phyloP scores from a whole-genome alignment of 2,329 filamentous ascomycete genomes.

The Cladosporium sp. region DNA sequence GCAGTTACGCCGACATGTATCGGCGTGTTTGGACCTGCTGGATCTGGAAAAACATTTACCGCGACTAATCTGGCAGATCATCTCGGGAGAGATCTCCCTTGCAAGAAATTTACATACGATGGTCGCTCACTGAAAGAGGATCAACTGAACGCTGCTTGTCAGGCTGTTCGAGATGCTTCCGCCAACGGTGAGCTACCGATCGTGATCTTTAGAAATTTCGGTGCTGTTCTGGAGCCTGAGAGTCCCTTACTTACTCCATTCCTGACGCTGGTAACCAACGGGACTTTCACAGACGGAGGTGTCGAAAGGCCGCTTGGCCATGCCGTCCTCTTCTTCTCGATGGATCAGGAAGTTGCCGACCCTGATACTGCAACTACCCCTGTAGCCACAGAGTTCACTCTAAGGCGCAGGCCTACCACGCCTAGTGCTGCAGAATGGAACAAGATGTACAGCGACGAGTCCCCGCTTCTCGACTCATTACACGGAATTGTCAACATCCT shows the following conservation, averaged over 20 bases:
- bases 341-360: conserved; percentile 26
- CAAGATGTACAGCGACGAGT: conserved; percentile 20
- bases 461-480: conserved; percentile 27
- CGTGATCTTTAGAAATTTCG: conserved; percentile 30
- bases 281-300: conserved; percentile 27
- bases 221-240: conserved; percentile 24
- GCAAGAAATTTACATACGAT: conserved; percentile 26
- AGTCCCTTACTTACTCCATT: conserved; percentile 26
- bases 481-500: conserved; percentile 29
- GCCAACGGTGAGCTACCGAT: conserved; percentile 24
- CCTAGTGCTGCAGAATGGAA: conserved; percentile 11
- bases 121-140: conserved; percentile 24
- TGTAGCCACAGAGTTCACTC: conserved; percentile 20
- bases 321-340: conserved; percentile 29
- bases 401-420: conserved; percentile 9
- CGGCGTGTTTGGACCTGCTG: conserved; percentile 26
- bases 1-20: conserved; percentile 27
- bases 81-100: conserved; percentile 17
- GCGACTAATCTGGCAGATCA: conserved; percentile 27
- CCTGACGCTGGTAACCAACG: conserved; percentile 27
- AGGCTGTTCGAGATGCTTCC: conserved; percentile 28
- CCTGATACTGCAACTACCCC: conserved; percentile 25
- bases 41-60: conserved; percentile 32
- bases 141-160: conserved; percentile 26
- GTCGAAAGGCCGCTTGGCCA: conserved; percentile 25